These are phyloP conservation scores for Sclerotinia glacialis DNA, from an alignment of 2,329 filamentous ascomycete species.

Conservation along the genomic window DNA sequence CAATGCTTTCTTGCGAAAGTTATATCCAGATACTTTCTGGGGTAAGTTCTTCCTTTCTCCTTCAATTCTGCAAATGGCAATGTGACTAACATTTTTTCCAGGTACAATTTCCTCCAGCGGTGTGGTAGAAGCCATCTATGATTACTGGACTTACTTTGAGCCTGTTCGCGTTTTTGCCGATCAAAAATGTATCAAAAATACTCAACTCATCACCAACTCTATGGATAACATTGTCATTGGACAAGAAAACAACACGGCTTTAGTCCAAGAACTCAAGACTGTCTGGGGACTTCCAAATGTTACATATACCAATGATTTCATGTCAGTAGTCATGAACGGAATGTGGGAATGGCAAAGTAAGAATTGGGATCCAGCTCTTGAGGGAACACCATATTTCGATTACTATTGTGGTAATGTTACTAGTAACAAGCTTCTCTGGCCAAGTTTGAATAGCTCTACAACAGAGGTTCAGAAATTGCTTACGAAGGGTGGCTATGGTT, in stretches of 20 bases:
- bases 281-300: constrained; percentile 51
- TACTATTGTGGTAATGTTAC: constrained; percentile 57
- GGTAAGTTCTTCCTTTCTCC: constrained; percentile 42
- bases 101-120: constrained; percentile 75
- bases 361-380: constrained; percentile 59
- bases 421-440: constrained; percentile 47
- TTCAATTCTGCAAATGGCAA: neutral
- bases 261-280: constrained; percentile 47
- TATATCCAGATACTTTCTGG: constrained; percentile 77
- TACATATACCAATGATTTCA: constrained; percentile 49
- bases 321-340: constrained; percentile 44
- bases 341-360: constrained; percentile 52
- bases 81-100: constrained; percentile 21
- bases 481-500: constrained; percentile 47
- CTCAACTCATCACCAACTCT: constrained; percentile 58
- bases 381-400: constrained; percentile 46
- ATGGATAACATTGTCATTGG: constrained; percentile 57
- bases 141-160: constrained; percentile 68
- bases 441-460: constrained; percentile 64
- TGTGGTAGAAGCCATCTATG: constrained; percentile 72
- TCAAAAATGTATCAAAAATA: constrained; percentile 60
- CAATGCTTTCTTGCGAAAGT: constrained; percentile 69
- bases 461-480: constrained; percentile 57
- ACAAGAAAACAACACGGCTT: constrained; percentile 44
- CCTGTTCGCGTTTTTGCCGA: constrained; percentile 56